Conservation (phyloP, 2,329 filamentous ascomycete genomes). For the Pseudopyricularia javanii region DNA sequence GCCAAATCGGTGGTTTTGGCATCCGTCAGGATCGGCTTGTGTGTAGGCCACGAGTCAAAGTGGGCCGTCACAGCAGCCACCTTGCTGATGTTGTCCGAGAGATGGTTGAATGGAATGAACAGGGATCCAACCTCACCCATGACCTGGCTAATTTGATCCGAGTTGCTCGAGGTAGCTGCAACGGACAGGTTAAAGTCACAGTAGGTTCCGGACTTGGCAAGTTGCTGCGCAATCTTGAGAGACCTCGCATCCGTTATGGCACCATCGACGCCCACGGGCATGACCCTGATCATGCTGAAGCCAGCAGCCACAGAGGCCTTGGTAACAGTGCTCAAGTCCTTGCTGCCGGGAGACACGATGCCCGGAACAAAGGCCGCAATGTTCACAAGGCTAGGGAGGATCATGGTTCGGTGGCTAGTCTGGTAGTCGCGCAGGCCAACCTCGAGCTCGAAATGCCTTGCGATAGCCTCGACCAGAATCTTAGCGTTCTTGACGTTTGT, state of each 20-base stretch:
- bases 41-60: constrained; percentile 64
- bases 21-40: constrained; percentile 72
- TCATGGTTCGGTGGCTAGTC: constrained; percentile 69
- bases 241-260: constrained; percentile 61
- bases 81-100: constrained; percentile 75
- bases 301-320: constrained; percentile 63
- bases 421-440: constrained; percentile 81
- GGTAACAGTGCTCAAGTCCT: constrained; percentile 57
- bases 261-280: constrained; percentile 62
- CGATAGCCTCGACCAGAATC: constrained; percentile 87
- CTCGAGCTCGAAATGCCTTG: constrained; percentile 75
- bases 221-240: constrained; percentile 61
- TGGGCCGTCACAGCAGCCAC: constrained; percentile 68
- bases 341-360: constrained; percentile 49
- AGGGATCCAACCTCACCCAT: constrained; percentile 65
- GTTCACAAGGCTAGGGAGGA: constrained; percentile 66
- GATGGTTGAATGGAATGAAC: constrained; percentile 73
- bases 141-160: constrained; percentile 61
- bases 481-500: constrained; percentile 99
- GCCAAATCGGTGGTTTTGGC: constrained; percentile 70
- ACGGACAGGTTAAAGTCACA: constrained; percentile 77
- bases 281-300: constrained; percentile 70
- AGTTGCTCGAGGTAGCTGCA: constrained; percentile 59
- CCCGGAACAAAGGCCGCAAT: constrained; percentile 71
- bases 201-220: constrained; percentile 50